These are phyloP conservation scores for Bruguiera parviflora DNA, from an alignment of 345 rosid species.

Conservation along the genomic window DNA sequence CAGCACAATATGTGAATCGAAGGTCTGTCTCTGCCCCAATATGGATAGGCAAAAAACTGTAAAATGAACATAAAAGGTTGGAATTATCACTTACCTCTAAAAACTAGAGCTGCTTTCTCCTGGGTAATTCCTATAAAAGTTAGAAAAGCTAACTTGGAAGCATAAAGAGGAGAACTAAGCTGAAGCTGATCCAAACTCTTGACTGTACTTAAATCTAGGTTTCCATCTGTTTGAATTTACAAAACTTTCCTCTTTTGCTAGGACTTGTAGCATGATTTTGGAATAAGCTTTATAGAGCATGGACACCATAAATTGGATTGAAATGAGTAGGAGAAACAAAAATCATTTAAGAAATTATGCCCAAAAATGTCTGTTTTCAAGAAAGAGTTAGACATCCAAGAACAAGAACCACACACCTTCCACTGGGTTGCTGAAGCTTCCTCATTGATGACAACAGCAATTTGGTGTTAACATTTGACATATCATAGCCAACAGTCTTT, in stretches of 20 bases:
- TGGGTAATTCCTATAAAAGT: no score
- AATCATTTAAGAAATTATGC: not conserved
- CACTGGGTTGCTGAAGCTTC: conserved; percentile 82
- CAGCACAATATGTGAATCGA: conserved; percentile 86
- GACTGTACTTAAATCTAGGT: not conserved
- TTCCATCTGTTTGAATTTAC: no score
- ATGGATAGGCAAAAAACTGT: conserved; percentile 85
- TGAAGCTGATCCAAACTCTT: not conserved
- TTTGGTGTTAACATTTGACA: conserved; percentile 48
- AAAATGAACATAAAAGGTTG: conserved; percentile 11
- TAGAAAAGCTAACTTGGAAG: no score
- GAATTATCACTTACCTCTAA: not conserved
- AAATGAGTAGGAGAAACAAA: not conserved
- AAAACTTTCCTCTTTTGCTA: no score
- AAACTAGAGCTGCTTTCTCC: no score
- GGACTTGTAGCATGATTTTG: no score
- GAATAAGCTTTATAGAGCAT: no score
- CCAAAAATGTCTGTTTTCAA: not conserved
- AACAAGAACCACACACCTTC: conserved; percentile 50
- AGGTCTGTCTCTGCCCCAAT: conserved; percentile 84
- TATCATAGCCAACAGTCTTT: conserved; percentile 54
- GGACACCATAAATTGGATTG: no score
- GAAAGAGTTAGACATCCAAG: not conserved
- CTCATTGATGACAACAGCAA: conserved; percentile 58
- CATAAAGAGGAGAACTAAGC: not conserved